phyloP scores from a whole-genome alignment of 2,329 filamentous ascomycete species.

The Apiospora sp. region DNA sequence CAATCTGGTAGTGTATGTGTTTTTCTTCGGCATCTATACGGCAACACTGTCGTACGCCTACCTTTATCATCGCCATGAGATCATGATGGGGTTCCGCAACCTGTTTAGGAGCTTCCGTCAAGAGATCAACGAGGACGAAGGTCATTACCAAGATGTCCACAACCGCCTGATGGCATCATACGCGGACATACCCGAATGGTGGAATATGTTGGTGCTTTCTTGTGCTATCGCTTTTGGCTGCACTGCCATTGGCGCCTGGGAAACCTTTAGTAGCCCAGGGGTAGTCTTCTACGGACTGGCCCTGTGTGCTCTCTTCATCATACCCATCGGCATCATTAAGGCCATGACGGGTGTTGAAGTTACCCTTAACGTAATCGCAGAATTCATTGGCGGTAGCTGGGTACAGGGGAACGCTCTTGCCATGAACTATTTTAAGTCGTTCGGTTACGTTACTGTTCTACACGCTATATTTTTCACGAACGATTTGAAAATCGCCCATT shows the following conservation, averaged over 20 bases:
- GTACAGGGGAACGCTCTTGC: slow-evolving; percentile 59
- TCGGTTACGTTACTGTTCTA: slow-evolving; percentile 50
- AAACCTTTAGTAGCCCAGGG: slow-evolving; percentile 58
- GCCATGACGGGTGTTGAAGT: slow-evolving; percentile 62
- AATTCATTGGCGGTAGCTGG: slow-evolving; percentile 61
- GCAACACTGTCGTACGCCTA: slow-evolving; percentile 58
- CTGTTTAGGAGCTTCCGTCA: slow-evolving; percentile 12
- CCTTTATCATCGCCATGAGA: slow-evolving; percentile 61
- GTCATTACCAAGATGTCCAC: slow-evolving; percentile 50
- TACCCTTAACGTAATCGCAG: slow-evolving; percentile 60
- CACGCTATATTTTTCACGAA: slow-evolving; percentile 51
- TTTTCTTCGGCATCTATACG: slow-evolving; percentile 63
- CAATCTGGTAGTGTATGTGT: slow-evolving; percentile 60
- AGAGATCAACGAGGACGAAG: slow-evolving; percentile 22
- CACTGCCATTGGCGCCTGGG: slow-evolving; percentile 55
- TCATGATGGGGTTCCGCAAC: slow-evolving; percentile 37
- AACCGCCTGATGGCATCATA: slow-evolving; percentile 58
- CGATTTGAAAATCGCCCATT: slow-evolving; percentile 59
- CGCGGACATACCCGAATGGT: slow-evolving; percentile 61
- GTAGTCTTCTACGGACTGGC: slow-evolving; percentile 61
- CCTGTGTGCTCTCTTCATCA: slow-evolving; percentile 58
- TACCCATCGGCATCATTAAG: slow-evolving; percentile 60
- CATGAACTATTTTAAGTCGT: slow-evolving; percentile 64
- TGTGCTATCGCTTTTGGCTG: slow-evolving; percentile 55
- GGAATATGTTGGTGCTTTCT: slow-evolving; percentile 50